Evolutionary conservation across 2,329 filamentous ascomycete genomes (phyloP).

Genomic region (Chaetomium sp.): DNA sequence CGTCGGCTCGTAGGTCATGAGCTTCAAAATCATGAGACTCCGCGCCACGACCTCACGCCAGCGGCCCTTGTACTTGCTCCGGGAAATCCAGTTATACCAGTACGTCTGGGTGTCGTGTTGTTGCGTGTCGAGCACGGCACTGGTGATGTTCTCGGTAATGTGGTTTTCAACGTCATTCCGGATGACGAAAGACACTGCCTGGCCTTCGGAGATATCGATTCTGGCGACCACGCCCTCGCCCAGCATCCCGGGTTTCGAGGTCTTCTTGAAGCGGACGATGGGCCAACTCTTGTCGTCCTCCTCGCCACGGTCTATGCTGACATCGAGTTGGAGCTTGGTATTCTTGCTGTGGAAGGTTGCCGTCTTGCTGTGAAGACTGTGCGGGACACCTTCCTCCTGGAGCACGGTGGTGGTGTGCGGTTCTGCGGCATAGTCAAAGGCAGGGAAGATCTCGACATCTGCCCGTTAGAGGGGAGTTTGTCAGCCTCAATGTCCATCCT

Average conservation of each 20-base stretch:
- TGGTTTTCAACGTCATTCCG: slow-evolving; percentile 63
- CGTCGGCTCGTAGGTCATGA: slow-evolving; percentile 77
- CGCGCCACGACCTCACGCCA: slow-evolving; percentile 73
- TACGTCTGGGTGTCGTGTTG: slow-evolving; percentile 71
- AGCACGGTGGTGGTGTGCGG: slow-evolving; percentile 61
- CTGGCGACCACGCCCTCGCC: slow-evolving; percentile 65
- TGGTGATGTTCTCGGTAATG: slow-evolving; percentile 60
- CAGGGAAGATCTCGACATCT: slow-evolving; percentile 72
- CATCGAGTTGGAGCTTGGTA: slow-evolving; percentile 66
- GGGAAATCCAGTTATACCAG: slow-evolving; percentile 74
- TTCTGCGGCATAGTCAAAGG: slow-evolving; percentile 69
- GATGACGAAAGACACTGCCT: slow-evolving; percentile 69
- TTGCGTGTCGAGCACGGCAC: slow-evolving; percentile 58
- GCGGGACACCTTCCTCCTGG: slow-evolving; percentile 46
- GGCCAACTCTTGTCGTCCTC: slow-evolving; percentile 52
- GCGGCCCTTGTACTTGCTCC: slow-evolving; percentile 69
- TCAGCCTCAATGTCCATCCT: slow-evolving; percentile 12
- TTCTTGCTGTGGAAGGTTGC: slow-evolving; percentile 64
- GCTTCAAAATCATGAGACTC: slow-evolving; percentile 73
- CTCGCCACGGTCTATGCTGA: slow-evolving; percentile 64
- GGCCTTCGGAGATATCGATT: slow-evolving; percentile 64
- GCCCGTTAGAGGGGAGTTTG: background rate
- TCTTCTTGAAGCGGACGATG: slow-evolving; percentile 57
- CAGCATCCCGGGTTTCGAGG: slow-evolving; percentile 53
- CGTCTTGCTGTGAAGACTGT: slow-evolving; percentile 55